phyloP scores from a whole-genome alignment of 2,329 filamentous ascomycete genomes.

The Ceratocystis harringtonii region DNA sequence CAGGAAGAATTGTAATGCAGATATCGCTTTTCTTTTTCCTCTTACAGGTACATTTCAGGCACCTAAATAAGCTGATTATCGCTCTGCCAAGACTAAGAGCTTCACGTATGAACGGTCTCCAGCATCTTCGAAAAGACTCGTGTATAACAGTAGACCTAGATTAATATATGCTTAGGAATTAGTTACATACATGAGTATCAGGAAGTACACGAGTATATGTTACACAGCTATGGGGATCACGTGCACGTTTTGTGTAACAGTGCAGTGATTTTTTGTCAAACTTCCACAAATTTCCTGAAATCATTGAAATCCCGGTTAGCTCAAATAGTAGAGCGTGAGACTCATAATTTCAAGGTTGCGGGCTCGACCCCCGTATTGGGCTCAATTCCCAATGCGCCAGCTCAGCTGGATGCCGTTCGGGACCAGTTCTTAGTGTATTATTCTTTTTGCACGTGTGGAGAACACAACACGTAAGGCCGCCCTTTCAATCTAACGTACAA shows the following conservation, averaged over 20 bases:
- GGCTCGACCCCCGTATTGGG: conserved; percentile 28
- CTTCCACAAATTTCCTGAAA: neutral
- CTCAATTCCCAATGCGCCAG: conserved; percentile 19
- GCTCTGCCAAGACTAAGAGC: too few relatives aligned
- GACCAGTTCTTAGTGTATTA: neutral
- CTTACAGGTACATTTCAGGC: too few relatives aligned
- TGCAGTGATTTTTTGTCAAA: neutral
- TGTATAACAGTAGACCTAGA: too few relatives aligned
- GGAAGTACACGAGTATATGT: neutral
- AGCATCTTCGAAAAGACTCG: too few relatives aligned
- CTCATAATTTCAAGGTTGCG: conserved; percentile 40
- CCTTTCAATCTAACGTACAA: neutral
- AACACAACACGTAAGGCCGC: neutral
- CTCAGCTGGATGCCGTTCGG: conserved; percentile 10
- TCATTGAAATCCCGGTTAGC: conserved; percentile 33
- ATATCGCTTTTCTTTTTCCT: too few relatives aligned
- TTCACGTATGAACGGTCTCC: too few relatives aligned
- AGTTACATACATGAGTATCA: neutral
- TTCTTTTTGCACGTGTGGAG: neutral
- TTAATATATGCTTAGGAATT: neutral
- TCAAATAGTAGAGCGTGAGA: conserved; percentile 62
- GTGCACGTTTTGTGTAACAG: neutral
- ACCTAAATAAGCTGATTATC: too few relatives aligned
- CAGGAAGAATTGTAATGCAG: too few relatives aligned
- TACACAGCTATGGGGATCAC: neutral